Conservation (phyloP, 306 rosid genomes). For the Alnus glutinosa region DNA sequence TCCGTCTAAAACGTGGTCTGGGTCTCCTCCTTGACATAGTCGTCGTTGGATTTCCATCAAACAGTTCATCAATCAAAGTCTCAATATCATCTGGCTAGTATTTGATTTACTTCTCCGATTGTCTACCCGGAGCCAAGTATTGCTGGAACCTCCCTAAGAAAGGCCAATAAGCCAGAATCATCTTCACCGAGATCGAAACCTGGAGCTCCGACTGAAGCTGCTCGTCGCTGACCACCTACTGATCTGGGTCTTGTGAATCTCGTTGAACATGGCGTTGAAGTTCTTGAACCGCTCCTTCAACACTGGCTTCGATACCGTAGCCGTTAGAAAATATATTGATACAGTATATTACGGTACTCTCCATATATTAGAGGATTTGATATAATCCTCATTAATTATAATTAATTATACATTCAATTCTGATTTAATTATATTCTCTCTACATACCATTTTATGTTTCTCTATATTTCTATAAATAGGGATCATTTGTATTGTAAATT, state of each 20-base stretch:
- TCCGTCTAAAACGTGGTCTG: no score
- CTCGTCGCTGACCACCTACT: conserved; percentile 77
- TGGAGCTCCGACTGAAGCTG: conserved; percentile 82
- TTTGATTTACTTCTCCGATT: conserved; percentile 68
- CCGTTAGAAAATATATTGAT: no score
- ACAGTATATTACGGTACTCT: no score
- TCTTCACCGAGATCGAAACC: conserved; percentile 63
- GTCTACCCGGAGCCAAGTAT: conserved; percentile 51
- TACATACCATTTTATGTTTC: no score
- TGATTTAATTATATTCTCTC: no score
- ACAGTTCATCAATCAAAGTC: conserved; percentile 60
- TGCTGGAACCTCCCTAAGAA: conserved; percentile 77
- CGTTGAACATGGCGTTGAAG: conserved; percentile 72
- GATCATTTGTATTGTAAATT: no score
- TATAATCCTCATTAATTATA: no score
- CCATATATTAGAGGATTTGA: no score
- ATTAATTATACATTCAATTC: no score
- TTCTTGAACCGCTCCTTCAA: conserved; percentile 73
- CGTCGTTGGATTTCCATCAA: conserved; percentile 56
- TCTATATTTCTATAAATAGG: no score
- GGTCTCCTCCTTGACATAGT: conserved; percentile 45
- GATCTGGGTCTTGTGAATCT: conserved; percentile 71
- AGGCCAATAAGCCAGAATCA: conserved; percentile 78
- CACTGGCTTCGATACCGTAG: conserved; percentile 50
- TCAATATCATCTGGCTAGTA: conserved; percentile 86